Conservation (phyloP, 2,329 filamentous ascomycete species). For the Coleophoma eucalyptorum region DNA sequence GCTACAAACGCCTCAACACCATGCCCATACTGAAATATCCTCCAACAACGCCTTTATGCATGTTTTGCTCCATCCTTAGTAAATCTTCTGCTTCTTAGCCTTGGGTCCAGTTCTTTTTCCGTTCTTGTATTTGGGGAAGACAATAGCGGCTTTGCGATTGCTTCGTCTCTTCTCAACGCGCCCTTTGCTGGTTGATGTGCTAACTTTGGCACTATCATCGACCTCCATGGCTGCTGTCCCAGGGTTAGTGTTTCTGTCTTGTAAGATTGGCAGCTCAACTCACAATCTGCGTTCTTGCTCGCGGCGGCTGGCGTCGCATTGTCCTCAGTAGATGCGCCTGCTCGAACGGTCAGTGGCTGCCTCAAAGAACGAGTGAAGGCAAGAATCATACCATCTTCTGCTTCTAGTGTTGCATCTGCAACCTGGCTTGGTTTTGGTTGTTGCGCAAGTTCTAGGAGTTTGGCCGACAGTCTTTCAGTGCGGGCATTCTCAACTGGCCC, state of each 20-base stretch:
- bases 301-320: conserved; percentile 8
- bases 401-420: conserved; percentile 44
- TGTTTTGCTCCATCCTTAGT: conserved; percentile 22
- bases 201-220: conserved; percentile 36
- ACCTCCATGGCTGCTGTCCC: conserved; percentile 49
- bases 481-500: conserved; percentile 77
- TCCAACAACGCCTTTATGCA: conserved; percentile 9
- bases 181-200: conserved; percentile 41
- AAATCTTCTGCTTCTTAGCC: conserved; percentile 18
- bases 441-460: conserved; percentile 75
- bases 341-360: conserved; percentile 6
- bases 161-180: conserved; percentile 52
- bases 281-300: conserved; percentile 19
- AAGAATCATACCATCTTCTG: conserved; percentile 24
- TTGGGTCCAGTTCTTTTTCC: conserved; percentile 40
- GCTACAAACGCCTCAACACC: background rate
- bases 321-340: conserved; percentile 12
- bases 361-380: background rate
- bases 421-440: conserved; percentile 65
- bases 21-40: background rate
- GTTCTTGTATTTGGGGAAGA: conserved; percentile 56
- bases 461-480: conserved; percentile 78
- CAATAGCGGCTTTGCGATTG: conserved; percentile 49
- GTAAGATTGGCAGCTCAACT: background rate
- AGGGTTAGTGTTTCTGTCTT: background rate